These are phyloP conservation scores for Friedmanniomyces endolithicus DNA, from an alignment of 495 filamentous ascomycete genomes.

Conservation along the genomic window DNA sequence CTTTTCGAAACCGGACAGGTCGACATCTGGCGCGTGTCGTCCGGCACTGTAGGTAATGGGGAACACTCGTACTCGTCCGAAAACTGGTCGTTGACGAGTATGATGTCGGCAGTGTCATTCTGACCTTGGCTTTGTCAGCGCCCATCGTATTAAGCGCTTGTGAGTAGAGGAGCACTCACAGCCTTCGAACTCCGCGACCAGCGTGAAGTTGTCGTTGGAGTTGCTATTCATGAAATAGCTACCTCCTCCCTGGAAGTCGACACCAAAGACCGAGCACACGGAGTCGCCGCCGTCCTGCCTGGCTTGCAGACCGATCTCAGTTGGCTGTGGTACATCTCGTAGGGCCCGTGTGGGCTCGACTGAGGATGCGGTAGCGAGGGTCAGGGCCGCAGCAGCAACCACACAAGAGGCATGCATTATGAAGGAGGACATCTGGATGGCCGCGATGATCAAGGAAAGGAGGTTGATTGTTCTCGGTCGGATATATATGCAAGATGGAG, in stretches of 20 bases:
- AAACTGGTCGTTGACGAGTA: conserved; percentile 6
- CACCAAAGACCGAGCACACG: conserved; percentile 5
- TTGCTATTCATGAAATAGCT: conserved; percentile 16
- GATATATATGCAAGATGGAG: no score
- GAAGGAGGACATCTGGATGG: no score
- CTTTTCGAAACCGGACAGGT: conserved; percentile 11
- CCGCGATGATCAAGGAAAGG: no score
- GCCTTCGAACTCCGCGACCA: conserved; percentile 13
- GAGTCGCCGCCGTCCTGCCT: conserved; percentile 3
- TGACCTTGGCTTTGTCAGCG: not conserved
- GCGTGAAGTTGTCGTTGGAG: conserved; percentile 7
- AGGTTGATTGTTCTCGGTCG: no score
- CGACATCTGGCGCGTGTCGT: conserved; percentile 2
- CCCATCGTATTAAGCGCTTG: not conserved
- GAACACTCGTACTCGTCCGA: conserved; percentile 12
- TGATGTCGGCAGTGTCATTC: conserved; percentile 2
- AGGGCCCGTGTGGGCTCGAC: not conserved
- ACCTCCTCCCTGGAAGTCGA: conserved; percentile 12
- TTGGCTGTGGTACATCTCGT: conserved; percentile 22
- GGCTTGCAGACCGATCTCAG: not conserved
- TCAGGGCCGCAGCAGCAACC: not conserved
- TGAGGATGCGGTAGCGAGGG: not conserved
- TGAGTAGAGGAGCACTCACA: not conserved
- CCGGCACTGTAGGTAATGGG: conserved; percentile 1
- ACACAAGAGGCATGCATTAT: not conserved